Conservation (phyloP, 1,284 basidiomycete species). For the Heterobasidion occidentale region DNA sequence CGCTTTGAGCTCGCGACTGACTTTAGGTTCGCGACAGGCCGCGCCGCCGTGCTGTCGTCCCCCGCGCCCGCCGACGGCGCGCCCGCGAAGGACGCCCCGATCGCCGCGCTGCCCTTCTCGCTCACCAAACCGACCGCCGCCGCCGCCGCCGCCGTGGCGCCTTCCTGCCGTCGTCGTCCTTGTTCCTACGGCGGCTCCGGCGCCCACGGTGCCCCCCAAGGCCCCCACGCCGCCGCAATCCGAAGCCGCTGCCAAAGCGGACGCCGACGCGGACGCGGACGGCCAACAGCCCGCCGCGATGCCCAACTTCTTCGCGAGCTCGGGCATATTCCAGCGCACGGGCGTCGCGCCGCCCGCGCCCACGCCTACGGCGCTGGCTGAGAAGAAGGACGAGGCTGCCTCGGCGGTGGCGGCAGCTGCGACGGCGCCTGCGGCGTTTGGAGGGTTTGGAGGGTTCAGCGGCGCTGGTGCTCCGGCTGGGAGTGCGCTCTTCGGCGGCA, state of each 20-base stretch:
- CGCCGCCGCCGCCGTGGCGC: too few species aligned
- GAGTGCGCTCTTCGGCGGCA: constrained; percentile 21
- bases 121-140: constrained; percentile 30
- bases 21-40: constrained; percentile 11
- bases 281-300: constrained; percentile 18
- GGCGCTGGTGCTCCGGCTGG: neutral
- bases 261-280: constrained; percentile 1
- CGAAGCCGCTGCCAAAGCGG: constrained; percentile 4
- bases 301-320: constrained; percentile 45
- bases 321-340: constrained; percentile 25
- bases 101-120: constrained; percentile 58
- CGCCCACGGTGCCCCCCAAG: neutral
- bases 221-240: constrained; percentile 10
- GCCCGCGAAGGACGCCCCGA: constrained; percentile 53
- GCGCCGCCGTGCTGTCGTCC: constrained; percentile 20
- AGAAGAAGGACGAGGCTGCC: neutral
- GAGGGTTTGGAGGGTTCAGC: neutral
- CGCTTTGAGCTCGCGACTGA: constrained; percentile 31
- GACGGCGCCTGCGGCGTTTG: neutral
- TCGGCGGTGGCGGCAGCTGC: neutral
- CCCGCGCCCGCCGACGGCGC: constrained; percentile 25
- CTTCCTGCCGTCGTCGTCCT: constrained; percentile 6
- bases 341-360: constrained; percentile 12
- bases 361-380: neutral
- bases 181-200: neutral